phyloP scores from a whole-genome alignment of 202 grass and related monocot genomes.

The Zizania palustris region DNA sequence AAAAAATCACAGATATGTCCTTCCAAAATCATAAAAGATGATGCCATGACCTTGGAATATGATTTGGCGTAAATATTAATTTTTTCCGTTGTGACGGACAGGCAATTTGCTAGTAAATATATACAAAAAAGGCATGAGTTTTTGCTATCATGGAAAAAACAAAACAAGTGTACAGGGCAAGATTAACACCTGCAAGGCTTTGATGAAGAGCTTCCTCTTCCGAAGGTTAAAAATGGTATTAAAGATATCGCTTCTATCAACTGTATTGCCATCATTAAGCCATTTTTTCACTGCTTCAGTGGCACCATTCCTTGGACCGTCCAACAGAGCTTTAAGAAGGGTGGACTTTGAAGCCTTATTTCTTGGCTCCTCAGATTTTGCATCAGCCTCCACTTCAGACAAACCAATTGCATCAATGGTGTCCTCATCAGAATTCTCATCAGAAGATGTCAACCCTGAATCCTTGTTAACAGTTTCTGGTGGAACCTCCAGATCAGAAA shows the following conservation, averaged over 20 bases:
- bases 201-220: constrained; percentile 45
- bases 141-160: constrained; percentile 10
- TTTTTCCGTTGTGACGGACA: no score
- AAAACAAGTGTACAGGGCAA: constrained; percentile 2
- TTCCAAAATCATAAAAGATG: no score
- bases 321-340: constrained; percentile 55
- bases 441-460: constrained; percentile 38
- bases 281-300: constrained; percentile 59
- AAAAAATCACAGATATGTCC: no score
- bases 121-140: neutral
- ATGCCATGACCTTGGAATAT: no score
- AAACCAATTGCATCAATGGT: constrained; percentile 38
- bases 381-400: constrained; percentile 44
- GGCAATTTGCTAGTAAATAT: neutral
- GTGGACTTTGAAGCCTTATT: constrained; percentile 10
- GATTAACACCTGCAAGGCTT: constrained; percentile 73
- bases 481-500: constrained; percentile 82
- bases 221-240: constrained; percentile 48
- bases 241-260: constrained; percentile 49
- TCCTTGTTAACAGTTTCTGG: constrained; percentile 52
- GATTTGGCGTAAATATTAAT: no score
- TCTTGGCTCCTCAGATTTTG: constrained; percentile 36
- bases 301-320: constrained; percentile 29
- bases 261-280: constrained; percentile 56
- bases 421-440: constrained; percentile 60